A percentile compares a stretch with the other conserved stretches of the same genome.
Evolutionary conservation across 352 stramenopile genomes (phyloP).

Genomic region (Thalassiosira sp.): DNA sequence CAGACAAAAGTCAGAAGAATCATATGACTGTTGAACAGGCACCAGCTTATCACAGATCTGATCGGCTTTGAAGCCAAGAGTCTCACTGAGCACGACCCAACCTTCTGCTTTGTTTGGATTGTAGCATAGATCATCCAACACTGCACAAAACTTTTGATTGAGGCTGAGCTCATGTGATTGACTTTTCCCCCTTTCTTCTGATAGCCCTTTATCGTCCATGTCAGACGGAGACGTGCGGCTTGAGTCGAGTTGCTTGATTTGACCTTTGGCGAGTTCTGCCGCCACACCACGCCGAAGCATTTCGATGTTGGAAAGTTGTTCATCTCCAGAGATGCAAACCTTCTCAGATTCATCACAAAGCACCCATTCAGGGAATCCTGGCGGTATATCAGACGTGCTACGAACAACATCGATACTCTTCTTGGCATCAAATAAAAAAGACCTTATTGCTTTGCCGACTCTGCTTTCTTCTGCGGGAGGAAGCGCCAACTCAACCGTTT

Average conservation of each 20-base stretch:
- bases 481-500: slow-evolving; percentile 61
- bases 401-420: slow-evolving; percentile 20
- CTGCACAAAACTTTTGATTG: slow-evolving; percentile 73
- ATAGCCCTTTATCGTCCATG: slow-evolving; percentile 39
- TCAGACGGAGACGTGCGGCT: slow-evolving; percentile 15
- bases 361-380: slow-evolving; percentile 54
- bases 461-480: slow-evolving; percentile 56
- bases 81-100: slow-evolving; percentile 75
- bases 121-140: slow-evolving; percentile 76
- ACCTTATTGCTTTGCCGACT: slow-evolving; percentile 50
- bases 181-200: slow-evolving; percentile 49
- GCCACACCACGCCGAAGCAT: slow-evolving; percentile 47
- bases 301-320: slow-evolving; percentile 28
- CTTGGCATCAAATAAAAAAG: slow-evolving; percentile 52
- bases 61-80: slow-evolving; percentile 71
- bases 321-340: slow-evolving; percentile 14
- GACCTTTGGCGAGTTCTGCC: slow-evolving; percentile 57
- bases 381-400: slow-evolving; percentile 23
- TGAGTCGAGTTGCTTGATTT: slow-evolving; percentile 46
- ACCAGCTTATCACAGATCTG: slow-evolving; percentile 72
- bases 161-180: slow-evolving; percentile 64
- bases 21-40: slow-evolving; percentile 32
- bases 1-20: slow-evolving; percentile 43
- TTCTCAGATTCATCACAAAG: slow-evolving; percentile 30
- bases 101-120: slow-evolving; percentile 62